Evolutionary conservation across 306 rosid species (phyloP).

Genomic region (Fagus crenata): DNA sequence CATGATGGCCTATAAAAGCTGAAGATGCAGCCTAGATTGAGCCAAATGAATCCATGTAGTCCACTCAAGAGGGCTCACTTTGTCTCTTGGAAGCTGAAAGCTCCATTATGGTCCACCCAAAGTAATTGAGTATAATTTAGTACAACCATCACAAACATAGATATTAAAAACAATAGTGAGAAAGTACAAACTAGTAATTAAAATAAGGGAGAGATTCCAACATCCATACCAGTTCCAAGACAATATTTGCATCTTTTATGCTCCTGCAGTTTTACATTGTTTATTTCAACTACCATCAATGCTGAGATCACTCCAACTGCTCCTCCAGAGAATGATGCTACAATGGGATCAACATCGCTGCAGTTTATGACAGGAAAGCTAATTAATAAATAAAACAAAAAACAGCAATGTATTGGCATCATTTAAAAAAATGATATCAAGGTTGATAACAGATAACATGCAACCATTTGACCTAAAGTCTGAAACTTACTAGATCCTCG

Average conservation of each 20-base stretch:
- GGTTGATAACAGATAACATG: conserved; percentile 16
- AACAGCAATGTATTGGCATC: conserved; percentile 8
- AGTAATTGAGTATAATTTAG: neutral
- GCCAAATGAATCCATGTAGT: too few relatives aligned
- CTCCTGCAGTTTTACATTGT: conserved; percentile 94
- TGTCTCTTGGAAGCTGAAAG: too few relatives aligned
- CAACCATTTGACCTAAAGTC: conserved; percentile 15
- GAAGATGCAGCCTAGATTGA: too few relatives aligned
- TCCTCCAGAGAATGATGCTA: conserved; percentile 98
- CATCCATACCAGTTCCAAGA: conserved; percentile 83
- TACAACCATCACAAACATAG: conserved; percentile 7
- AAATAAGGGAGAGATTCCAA: conserved; percentile 1
- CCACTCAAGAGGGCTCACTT: too few relatives aligned
- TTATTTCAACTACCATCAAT: conserved; percentile 93
- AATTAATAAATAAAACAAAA: conserved; percentile 20
- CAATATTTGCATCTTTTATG: conserved; percentile 96
- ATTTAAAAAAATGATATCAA: conserved; percentile 14
- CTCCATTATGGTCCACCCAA: neutral
- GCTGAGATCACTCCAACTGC: conserved; percentile 98
- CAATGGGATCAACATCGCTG: conserved; percentile 99
- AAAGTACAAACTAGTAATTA: neutral
- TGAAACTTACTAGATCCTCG: neutral
- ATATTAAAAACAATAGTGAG: neutral
- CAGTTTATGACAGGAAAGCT: conserved; percentile 26
- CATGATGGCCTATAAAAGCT: too few relatives aligned